Evolutionary conservation across 2,329 filamentous ascomycete species (phyloP), one percentile per base, ranked within the genome.

Genomic region (Alternaria sp.): DNA sequence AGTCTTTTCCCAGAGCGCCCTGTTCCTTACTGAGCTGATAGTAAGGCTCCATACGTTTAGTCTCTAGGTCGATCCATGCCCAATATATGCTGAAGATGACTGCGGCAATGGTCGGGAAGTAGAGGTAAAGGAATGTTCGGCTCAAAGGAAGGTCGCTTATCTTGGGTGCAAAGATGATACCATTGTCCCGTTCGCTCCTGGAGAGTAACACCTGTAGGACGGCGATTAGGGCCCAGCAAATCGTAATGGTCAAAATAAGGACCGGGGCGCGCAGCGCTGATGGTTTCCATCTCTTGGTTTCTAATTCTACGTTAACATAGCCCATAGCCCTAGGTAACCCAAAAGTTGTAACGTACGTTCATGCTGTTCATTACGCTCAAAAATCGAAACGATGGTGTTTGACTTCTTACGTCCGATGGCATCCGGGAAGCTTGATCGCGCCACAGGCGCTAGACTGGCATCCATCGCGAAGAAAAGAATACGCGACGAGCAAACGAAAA

Each of bases 41-140:
- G 80, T 85, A 90, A 0, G 88, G 88, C 32, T 90, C 87, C 47
- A 90, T 77, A 0, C 88, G 69, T 61, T 88, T 88, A 0, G 83
- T 78, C 36, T 90, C 86, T 0, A 90, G 71, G 54, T 90, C 88
- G 0, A 89, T 81, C 86, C 87, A 88, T 3, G 80, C 83, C 87
- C 87, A 90, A 0, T 85, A 49, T 1, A 89, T 80, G 43, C 86
- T 86, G 64, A 87, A 89, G 0, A 86, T 7, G 0, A 89, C 83
- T 0, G 87, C 83, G 0, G 88, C 54, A 0, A 89, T 79, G 0
- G 84, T 89, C 0, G 88, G 87, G 0, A 78, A 63, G 19, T 79
- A 76, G 0, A 84, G 66, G 50, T 87, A 88, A 0, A 84, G 68
- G n/a, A 86, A 88, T 0, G 74, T 58, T 5, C 86, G 81, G 0